Evolutionary conservation across 345 rosid genomes (phyloP), one percentile per base, ranked within the genome.

Genomic region (Isatis tinctoria): DNA sequence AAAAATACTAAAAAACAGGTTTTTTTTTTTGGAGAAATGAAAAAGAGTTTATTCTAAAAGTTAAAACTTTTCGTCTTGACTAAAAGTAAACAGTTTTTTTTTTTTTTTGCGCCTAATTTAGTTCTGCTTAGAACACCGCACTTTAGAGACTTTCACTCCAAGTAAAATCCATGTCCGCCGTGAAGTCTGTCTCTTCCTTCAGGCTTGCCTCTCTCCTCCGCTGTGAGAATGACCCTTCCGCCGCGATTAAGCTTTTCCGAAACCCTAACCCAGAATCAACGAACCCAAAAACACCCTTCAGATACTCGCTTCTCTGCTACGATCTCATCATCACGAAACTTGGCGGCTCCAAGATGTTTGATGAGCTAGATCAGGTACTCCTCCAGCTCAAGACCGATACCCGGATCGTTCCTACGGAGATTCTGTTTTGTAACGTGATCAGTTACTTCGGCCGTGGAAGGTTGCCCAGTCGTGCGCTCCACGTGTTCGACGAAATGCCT

Each of bases 311-410:
- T 60, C 89, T 73, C 49, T 84, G 86, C 75, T 91, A 91, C 64
- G 98, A 93, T 70, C 73, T 93, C 82, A 85, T 87, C 76, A 85
- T 91, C 78, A 78, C 85, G 49, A 93, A 87, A 80, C 97, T 93
- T 6, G 94, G 94, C 17, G 76, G 87, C 6, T 90, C 90, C 76
- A 89, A 85, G 77, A 83, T 87, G 96, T 91, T 89, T 58, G 60
- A 83, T 3, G 89, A 93, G 75, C 84, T 93, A 79, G 85, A 84
- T 20, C 43, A 79, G 4, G 54, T 88, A 72, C 97, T 93, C 66
- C 72, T 64, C 14, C 87, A 82, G 64, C 92, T 93, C 67, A 83
- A 83, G 39, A 16, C 30, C 4, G 91, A 91, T 41, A 81, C 83
- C 24, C 75, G 79, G 1, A 39, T 87, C 43, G 60, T 73, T 6